Evolutionary conservation across 208 protist genomes (phyloP).

Genomic region (Trypanosoma grayi): DNA sequence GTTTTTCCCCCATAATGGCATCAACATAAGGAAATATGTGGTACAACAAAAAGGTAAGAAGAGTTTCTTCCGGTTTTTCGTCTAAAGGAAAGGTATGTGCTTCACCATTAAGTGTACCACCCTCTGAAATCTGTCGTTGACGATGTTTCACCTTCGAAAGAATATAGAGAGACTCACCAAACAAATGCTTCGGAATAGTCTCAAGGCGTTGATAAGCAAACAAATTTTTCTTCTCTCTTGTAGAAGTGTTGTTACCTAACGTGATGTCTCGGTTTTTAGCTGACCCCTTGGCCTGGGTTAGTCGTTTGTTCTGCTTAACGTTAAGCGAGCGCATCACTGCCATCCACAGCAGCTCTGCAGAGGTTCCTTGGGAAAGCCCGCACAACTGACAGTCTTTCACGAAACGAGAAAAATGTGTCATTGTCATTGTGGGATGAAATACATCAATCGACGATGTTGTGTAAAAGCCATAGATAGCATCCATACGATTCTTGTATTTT

Average conservation of each 20-base stretch:
- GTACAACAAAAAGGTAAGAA: conserved; percentile 33
- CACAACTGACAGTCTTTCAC: conserved; percentile 44
- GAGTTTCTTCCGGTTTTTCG: conserved; percentile 20
- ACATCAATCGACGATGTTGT: conserved; percentile 27
- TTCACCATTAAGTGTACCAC: background rate
- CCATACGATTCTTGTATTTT: conserved; percentile 29
- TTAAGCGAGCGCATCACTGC: conserved; percentile 38
- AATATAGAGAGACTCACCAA: conserved; percentile 27
- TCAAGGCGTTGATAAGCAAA: conserved; percentile 41
- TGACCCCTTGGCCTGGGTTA: conserved; percentile 5
- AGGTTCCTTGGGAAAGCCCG: conserved; percentile 22
- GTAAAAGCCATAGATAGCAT: conserved; percentile 59
- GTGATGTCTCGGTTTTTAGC: conserved; percentile 7
- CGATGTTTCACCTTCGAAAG: conserved; percentile 24
- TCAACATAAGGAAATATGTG: conserved; percentile 36
- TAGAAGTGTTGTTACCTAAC: conserved; percentile 5
- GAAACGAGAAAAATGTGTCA: conserved; percentile 48
- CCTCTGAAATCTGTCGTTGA: conserved; percentile 10
- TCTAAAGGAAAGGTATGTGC: background rate
- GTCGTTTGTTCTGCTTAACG: conserved; percentile 2
- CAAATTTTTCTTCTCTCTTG: conserved; percentile 6
- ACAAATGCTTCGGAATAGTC: conserved; percentile 26
- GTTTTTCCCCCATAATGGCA: conserved; percentile 18
- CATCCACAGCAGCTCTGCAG: conserved; percentile 69
- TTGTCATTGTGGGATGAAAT: conserved; percentile 45